Conservation (phyloP, 192 early-diverging fungal genomes). For the Rhizoclosmatium sp. region DNA sequence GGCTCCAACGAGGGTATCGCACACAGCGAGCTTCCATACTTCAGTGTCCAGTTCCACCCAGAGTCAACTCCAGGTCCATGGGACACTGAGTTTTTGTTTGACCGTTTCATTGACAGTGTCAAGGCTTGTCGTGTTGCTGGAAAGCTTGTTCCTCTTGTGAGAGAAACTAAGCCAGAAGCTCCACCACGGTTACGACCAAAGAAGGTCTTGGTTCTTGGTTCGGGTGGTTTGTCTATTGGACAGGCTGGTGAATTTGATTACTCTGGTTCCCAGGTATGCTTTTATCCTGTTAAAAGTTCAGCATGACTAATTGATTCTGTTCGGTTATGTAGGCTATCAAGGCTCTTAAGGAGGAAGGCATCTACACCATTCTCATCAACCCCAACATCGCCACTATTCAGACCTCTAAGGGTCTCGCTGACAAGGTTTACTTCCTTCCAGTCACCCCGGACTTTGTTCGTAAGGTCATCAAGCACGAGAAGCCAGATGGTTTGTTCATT, state of each 20-base stretch:
- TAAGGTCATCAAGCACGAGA: constrained; percentile 94
- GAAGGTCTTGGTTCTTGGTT: constrained; percentile 96
- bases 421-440: constrained; percentile 98
- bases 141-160: constrained; percentile 77
- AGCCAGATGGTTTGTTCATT: constrained; percentile 81
- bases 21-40: constrained; percentile 88
- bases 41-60: constrained; percentile 99
- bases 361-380: constrained; percentile 98
- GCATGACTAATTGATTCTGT: too few relatives aligned
- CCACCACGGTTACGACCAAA: constrained; percentile 70
- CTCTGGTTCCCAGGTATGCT: constrained; percentile 80
- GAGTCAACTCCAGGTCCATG: constrained; percentile 95
- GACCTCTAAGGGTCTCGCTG: constrained; percentile 95
- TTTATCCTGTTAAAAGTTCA: constrained; percentile 29
- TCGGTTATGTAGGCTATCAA: constrained; percentile 83
- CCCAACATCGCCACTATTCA: constrained; percentile 99
- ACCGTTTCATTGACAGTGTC: constrained; percentile 86
- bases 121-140: constrained; percentile 70
- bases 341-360: constrained; percentile 95
- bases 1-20: constrained; percentile 98
- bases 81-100: constrained; percentile 97
- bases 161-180: constrained; percentile 64
- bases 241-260: constrained; percentile 99
- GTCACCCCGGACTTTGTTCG: constrained; percentile 94
- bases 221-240: constrained; percentile 96